These are phyloP conservation scores for Hortiboletus flavorubellus DNA, from an alignment of 768 basidiomycete genomes.

Conservation along the genomic window DNA sequence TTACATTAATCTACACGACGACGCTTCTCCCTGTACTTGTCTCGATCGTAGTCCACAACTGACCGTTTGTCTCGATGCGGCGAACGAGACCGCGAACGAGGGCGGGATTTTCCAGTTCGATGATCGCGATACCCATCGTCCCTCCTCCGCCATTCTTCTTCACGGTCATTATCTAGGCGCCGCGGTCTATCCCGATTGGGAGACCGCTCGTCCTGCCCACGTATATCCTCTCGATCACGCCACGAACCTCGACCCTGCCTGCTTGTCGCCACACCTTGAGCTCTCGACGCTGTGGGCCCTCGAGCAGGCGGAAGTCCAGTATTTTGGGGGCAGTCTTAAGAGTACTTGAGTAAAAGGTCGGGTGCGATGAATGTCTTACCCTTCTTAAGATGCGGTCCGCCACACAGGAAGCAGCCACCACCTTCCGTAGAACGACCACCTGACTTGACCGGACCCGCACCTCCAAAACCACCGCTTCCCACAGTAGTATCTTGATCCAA, in stretches of 20 bases:
- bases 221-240: slow-evolving; percentile 29
- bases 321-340: slow-evolving; percentile 51
- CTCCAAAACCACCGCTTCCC: slow-evolving; percentile 62
- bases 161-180: slow-evolving; percentile 24
- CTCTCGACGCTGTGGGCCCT: slow-evolving; percentile 26
- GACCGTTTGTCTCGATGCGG: slow-evolving; percentile 26
- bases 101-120: slow-evolving; percentile 20
- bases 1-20: slow-evolving; percentile 50
- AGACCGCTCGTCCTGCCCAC: slow-evolving; percentile 13
- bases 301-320: slow-evolving; percentile 35
- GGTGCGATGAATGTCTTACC: slow-evolving; percentile 41
- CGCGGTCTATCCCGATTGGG: slow-evolving; percentile 23
- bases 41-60: slow-evolving; percentile 30
- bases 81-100: slow-evolving; percentile 34
- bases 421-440: slow-evolving; percentile 54
- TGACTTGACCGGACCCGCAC: slow-evolving; percentile 47
- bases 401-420: slow-evolving; percentile 89
- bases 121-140: slow-evolving; percentile 15
- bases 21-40: slow-evolving; percentile 47
- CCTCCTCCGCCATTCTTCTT: slow-evolving; percentile 16
- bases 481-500: slow-evolving; percentile 90
- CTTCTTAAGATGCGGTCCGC: slow-evolving; percentile 91
- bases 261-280: slow-evolving; percentile 33
- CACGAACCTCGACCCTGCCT: slow-evolving; percentile 37
- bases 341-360: slow-evolving; percentile 5